Evolutionary conservation across 805 yeast species (phyloP).

Genomic region (Dipodascus albidus): DNA sequence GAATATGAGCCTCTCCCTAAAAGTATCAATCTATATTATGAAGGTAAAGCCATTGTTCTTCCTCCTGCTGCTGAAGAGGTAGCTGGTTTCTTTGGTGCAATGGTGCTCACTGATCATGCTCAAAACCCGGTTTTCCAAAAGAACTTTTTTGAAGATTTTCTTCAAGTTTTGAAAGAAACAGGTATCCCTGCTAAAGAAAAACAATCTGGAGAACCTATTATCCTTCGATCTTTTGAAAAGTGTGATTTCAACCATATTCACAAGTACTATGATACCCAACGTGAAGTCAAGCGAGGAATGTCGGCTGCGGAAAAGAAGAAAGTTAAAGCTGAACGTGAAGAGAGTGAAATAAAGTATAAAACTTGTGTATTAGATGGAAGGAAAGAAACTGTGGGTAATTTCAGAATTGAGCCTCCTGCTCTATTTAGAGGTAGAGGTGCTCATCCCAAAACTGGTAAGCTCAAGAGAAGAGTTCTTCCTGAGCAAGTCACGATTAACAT

Average conservation of each 20-base stretch:
- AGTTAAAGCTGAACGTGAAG: slow-evolving; percentile 61
- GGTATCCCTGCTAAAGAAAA: slow-evolving; percentile 44
- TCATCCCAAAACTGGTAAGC: slow-evolving; percentile 89
- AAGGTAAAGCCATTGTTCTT: slow-evolving; percentile 61
- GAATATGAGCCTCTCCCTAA: slow-evolving; percentile 78
- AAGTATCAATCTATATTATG: slow-evolving; percentile 62
- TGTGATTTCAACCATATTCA: slow-evolving; percentile 73
- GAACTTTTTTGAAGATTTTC: slow-evolving; percentile 77
- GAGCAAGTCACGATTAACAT: slow-evolving; percentile 82
- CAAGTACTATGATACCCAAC: slow-evolving; percentile 54
- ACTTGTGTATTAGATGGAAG: slow-evolving; percentile 77
- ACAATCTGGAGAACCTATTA: slow-evolving; percentile 25
- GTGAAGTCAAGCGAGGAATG: slow-evolving; percentile 60
- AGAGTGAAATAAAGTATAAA: slow-evolving; percentile 68
- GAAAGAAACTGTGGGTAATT: slow-evolving; percentile 86
- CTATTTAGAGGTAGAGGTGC: slow-evolving; percentile 93
- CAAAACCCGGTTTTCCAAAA: slow-evolving; percentile 75
- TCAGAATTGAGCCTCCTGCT: slow-evolving; percentile 93
- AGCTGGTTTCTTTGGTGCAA: slow-evolving; percentile 88
- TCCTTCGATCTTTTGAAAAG: slow-evolving; percentile 46
- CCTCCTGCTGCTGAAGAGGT: slow-evolving; percentile 88
- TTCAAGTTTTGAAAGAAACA: slow-evolving; percentile 49
- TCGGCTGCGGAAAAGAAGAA: slow-evolving; percentile 66
- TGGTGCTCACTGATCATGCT: slow-evolving; percentile 75
- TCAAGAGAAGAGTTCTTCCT: slow-evolving; percentile 77